These are phyloP conservation scores for Monilinia polystroma DNA, from an alignment of 2,329 filamentous ascomycete genomes.

Conservation along the genomic window DNA sequence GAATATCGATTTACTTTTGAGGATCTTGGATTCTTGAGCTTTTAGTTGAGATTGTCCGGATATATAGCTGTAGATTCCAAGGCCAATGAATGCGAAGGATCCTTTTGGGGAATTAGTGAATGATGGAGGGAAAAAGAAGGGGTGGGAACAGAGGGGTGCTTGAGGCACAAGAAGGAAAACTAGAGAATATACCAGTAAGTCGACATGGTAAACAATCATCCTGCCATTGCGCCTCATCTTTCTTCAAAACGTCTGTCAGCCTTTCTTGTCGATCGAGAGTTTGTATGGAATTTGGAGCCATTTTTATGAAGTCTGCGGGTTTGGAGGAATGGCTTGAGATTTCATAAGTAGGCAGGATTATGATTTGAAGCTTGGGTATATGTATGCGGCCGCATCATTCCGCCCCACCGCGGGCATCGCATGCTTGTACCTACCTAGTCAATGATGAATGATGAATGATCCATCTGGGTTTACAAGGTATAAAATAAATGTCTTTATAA, in stretches of 20 bases:
- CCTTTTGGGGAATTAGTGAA: slow-evolving; percentile 48
- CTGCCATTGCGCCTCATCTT: slow-evolving; percentile 29
- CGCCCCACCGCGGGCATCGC: slow-evolving; percentile 17
- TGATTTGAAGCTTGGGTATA: slow-evolving; percentile 2
- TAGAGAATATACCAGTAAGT: slow-evolving; percentile 34
- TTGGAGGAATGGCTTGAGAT: neutral
- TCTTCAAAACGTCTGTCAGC: slow-evolving; percentile 33
- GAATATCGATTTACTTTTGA: slow-evolving; percentile 68
- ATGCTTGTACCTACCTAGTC: neutral
- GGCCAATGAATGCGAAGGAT: slow-evolving; percentile 70
- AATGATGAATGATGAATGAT: neutral
- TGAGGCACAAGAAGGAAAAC: neutral
- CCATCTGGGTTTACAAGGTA: neutral
- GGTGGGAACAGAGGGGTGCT: neutral
- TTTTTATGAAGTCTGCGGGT: neutral
- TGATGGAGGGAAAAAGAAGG: neutral
- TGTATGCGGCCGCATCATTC: slow-evolving; percentile 27
- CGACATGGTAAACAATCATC: slow-evolving; percentile 45
- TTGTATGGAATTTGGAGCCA: slow-evolving; percentile 9
- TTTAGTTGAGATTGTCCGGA: slow-evolving; percentile 72
- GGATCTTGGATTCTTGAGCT: slow-evolving; percentile 62
- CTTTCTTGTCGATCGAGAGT: slow-evolving; percentile 33
- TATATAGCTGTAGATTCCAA: slow-evolving; percentile 75
- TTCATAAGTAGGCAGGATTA: neutral
- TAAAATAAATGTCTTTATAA: slow-evolving; percentile 28